Percentiles rank a stretch among this genome's conserved stretches.
phyloP scores from a whole-genome alignment of 1,284 basidiomycete species.

The Porodaedalea pini region DNA sequence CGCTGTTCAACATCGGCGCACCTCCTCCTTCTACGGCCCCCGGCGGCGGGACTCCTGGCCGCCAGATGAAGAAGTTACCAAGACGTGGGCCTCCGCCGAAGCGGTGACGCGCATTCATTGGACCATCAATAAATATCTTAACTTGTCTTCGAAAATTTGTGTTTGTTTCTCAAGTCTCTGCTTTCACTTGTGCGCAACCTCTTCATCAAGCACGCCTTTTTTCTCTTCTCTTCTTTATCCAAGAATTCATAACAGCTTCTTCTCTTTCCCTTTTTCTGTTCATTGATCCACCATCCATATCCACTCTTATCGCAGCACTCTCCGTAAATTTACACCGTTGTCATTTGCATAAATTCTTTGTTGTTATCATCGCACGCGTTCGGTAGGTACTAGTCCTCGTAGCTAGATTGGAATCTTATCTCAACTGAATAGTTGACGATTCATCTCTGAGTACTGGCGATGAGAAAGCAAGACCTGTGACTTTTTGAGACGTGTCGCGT shows the following conservation, averaged over 20 bases:
- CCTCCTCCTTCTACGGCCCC: constrained; percentile 33
- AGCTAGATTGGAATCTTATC: constrained; percentile 1
- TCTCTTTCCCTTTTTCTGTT: background rate
- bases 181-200: background rate
- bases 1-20: constrained; percentile 35
- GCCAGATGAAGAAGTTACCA: constrained; percentile 55
- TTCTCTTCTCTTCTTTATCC: too few relatives aligned
- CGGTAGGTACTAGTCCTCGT: constrained; percentile 11
- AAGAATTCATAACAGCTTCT: too few relatives aligned
- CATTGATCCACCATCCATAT: background rate
- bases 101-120: constrained; percentile 8
- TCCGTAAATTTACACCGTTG: constrained; percentile 5
- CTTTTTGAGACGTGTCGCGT: constrained; percentile 9
- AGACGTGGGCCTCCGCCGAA: constrained; percentile 26
- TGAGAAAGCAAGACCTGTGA: background rate
- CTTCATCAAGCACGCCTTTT: too few relatives aligned
- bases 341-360: constrained; percentile 15
- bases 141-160: background rate
- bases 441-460: background rate
- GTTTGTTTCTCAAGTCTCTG: background rate
- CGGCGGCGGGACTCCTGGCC: constrained; percentile 34
- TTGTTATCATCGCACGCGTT: constrained; percentile 17
- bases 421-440: background rate
- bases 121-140: background rate
- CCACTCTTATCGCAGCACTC: background rate